phyloP scores from a whole-genome alignment of 768 basidiomycete genomes.

The Russula foetens region DNA sequence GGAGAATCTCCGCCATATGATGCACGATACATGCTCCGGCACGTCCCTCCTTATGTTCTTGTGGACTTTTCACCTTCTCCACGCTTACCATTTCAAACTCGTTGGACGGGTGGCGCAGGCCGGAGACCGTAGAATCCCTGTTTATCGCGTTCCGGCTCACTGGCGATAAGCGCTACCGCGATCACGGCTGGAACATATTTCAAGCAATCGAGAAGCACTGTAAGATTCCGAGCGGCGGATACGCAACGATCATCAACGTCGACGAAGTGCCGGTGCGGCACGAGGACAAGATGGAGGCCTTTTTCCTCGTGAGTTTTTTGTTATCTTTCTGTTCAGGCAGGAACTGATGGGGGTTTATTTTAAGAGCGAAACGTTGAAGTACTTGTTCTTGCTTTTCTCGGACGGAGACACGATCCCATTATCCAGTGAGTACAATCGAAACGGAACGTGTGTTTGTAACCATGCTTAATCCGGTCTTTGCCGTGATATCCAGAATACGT shows the following conservation, averaged over 20 bases:
- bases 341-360: neutral
- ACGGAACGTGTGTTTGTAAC: constrained; percentile 34
- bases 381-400: constrained; percentile 81
- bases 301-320: constrained; percentile 59
- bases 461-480: constrained; percentile 9
- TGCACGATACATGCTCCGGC: constrained; percentile 89
- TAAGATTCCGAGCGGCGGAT: constrained; percentile 69
- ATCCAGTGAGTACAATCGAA: constrained; percentile 40
- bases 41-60: constrained; percentile 17
- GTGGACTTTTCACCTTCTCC: neutral
- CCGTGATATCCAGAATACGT: constrained; percentile 51
- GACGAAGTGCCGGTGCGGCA: constrained; percentile 59
- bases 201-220: constrained; percentile 82
- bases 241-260: constrained; percentile 77
- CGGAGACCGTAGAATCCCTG: constrained; percentile 91
- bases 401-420: constrained; percentile 66
- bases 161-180: constrained; percentile 71
- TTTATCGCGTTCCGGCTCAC: constrained; percentile 90
- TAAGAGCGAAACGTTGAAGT: constrained; percentile 86
- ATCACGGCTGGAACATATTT: constrained; percentile 86
- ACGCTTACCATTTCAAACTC: neutral
- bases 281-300: constrained; percentile 95
- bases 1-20: constrained; percentile 47
- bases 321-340: neutral
- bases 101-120: constrained; percentile 35